A percentile compares a stretch with the other conserved stretches of the same genome.
Evolutionary conservation across 805 yeast genomes (phyloP).

Genomic region (Schwanniomyces occidentalis): DNA sequence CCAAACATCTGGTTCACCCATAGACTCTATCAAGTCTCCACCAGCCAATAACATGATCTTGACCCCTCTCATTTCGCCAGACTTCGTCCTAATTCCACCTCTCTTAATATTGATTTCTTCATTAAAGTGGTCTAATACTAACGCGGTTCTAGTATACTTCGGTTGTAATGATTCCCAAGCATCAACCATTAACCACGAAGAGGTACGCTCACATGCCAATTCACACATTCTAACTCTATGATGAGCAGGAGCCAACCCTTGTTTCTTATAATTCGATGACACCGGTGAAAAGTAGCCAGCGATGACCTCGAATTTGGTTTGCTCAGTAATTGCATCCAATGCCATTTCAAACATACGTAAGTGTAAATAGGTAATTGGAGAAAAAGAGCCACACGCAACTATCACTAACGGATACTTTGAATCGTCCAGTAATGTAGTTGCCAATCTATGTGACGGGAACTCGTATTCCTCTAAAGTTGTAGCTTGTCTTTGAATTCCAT

Average conservation of each 20-base stretch:
- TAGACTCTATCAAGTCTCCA: constrained; percentile 94
- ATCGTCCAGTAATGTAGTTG: constrained; percentile 66
- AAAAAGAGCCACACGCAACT: constrained; percentile 96
- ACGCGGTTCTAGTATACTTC: constrained; percentile 88
- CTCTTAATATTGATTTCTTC: constrained; percentile 89
- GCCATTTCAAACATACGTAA: constrained; percentile 99
- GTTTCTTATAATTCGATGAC: constrained; percentile 86
- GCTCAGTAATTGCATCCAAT: constrained; percentile 85
- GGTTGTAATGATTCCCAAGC: constrained; percentile 98
- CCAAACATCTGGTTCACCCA: constrained; percentile 99
- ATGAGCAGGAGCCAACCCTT: constrained; percentile 83
- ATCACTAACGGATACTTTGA: constrained; percentile 86
- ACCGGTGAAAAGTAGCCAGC: constrained; percentile 98
- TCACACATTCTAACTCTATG: constrained; percentile 98
- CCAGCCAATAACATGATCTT: constrained; percentile 97
- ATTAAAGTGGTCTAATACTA: constrained; percentile 94
- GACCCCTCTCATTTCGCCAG: constrained; percentile 72
- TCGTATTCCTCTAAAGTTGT: constrained; percentile 62
- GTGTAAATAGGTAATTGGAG: constrained; percentile 93
- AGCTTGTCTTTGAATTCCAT: constrained; percentile 89
- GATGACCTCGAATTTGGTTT: constrained; percentile 89
- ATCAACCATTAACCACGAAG: constrained; percentile 98
- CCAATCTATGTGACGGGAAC: constrained; percentile 87
- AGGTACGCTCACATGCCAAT: constrained; percentile 93
- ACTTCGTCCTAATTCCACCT: constrained; percentile 70